Evolutionary conservation across 352 stramenopile species (phyloP), one percentile per base, ranked within the genome.

Genomic region (Phytophthora fragariaefolia): DNA sequence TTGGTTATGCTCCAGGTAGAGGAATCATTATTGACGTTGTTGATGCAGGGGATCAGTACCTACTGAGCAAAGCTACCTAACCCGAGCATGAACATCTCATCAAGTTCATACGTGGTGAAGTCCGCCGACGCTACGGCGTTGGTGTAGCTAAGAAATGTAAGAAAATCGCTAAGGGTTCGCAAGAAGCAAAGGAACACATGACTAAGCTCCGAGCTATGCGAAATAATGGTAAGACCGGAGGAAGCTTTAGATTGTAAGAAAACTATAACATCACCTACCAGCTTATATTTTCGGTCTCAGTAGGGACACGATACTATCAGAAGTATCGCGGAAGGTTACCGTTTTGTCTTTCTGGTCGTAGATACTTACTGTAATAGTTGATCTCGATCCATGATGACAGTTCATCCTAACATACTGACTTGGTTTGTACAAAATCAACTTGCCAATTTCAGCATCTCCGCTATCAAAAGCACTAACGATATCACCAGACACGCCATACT

Each of bases 351-450:
- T 36, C 30, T 36, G 30, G 30, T 36, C 12, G 12, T 12, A 36
- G 7, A 72, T 63, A 23, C 6, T 60, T 5, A 72, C 30, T 4
- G 56, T 66, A 22, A 72, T 58, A 3, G 45, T n/a, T n/a, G n/a
- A n/a, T n/a, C n/a, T n/a, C n/a, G n/a, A n/a, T n/a, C n/a, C n/a
- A n/a, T n/a, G n/a, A n/a, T n/a, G n/a, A n/a, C n/a, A n/a, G n/a
- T n/a, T n/a, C n/a, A n/a, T n/a, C n/a, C n/a, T n/a, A n/a, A 52
- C 51, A 58, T 63, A 72, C 27, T 72, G 46, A 54, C 26, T 59
- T 23, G 63, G 63, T 53, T 63, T 58, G 22, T 71, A 71, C 4
- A 18, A 46, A 20, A 66, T 66, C 23, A 66, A 23, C 17, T 59
- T 9, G 28, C 58, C 49, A 26, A 66, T 53, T 18, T 1, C n/a